These are phyloP conservation scores for Cucurbitaria berberidis DNA, from an alignment of 2,329 filamentous ascomycete genomes.

Conservation along the genomic window DNA sequence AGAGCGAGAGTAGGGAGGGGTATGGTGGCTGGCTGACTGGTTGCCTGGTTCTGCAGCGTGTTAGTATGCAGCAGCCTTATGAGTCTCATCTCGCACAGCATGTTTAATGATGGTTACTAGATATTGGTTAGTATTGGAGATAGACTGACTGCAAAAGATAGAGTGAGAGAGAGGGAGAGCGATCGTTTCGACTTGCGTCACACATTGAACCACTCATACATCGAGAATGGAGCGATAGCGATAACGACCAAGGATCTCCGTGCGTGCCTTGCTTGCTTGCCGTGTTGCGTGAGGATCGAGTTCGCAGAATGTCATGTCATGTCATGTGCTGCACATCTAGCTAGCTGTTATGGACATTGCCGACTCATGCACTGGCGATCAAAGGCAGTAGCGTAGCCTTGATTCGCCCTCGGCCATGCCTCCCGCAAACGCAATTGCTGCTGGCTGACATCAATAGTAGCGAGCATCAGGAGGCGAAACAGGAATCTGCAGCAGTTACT, in stretches of 20 bases:
- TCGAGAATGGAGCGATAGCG: too few species aligned
- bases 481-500: slow-evolving; percentile 7
- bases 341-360: not conserved
- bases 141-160: too few species aligned
- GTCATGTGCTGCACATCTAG: not conserved
- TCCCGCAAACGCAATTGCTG: slow-evolving; percentile 3
- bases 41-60: too few species aligned
- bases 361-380: slow-evolving; percentile 14
- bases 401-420: slow-evolving; percentile 15
- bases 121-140: too few species aligned
- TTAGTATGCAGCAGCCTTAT: too few species aligned
- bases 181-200: too few species aligned
- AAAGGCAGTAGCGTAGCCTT: slow-evolving; percentile 14
- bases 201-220: too few species aligned
- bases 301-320: not conserved
- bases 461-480: slow-evolving; percentile 1
- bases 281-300: slow-evolving; percentile 5
- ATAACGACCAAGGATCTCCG: too few species aligned
- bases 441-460: slow-evolving; percentile 4
- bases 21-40: not conserved
- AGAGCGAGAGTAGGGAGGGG: too few species aligned
- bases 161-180: too few species aligned
- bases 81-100: too few species aligned
- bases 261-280: not conserved
- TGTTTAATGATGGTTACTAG: too few species aligned